phyloP scores from a whole-genome alignment of 176 grass and related monocot species.

The Oryza australiensis region DNA sequence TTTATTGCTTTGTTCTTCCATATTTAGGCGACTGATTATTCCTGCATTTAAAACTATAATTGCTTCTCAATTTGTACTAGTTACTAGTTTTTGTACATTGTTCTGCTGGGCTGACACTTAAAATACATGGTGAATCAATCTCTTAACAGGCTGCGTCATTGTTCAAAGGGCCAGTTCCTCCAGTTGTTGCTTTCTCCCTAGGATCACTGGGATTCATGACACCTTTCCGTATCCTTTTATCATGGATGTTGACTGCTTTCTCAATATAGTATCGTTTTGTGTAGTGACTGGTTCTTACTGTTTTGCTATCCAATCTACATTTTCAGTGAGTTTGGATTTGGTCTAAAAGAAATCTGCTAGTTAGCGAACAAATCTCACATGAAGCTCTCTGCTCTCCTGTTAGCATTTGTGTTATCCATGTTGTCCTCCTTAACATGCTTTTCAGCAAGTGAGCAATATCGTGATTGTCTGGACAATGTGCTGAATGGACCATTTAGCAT shows the following conservation, averaged over 20 bases:
- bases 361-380: not conserved
- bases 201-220: constrained; percentile 99
- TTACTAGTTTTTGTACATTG: not conserved
- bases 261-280: not conserved
- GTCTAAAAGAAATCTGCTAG: not conserved
- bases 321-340: not conserved
- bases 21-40: not conserved
- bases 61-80: not conserved
- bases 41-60: not conserved
- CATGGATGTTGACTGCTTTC: not conserved
- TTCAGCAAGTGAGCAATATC: constrained; percentile 78
- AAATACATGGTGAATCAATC: constrained; percentile 24
- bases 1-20: not conserved
- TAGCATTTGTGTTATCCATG: not conserved
- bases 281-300: not conserved
- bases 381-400: not conserved
- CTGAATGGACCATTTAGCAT: constrained; percentile 84
- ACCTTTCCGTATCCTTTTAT: constrained; percentile 85
- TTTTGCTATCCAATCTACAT: not conserved
- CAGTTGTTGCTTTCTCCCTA: constrained; percentile 88
- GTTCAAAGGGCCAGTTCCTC: constrained; percentile 97
- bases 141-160: constrained; percentile 83
- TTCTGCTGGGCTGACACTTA: constrained; percentile 16
- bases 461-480: constrained; percentile 70
- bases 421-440: constrained; percentile 52